Conservation (phyloP, 1,284 basidiomycete species). For the Tylopilus sp. region DNA sequence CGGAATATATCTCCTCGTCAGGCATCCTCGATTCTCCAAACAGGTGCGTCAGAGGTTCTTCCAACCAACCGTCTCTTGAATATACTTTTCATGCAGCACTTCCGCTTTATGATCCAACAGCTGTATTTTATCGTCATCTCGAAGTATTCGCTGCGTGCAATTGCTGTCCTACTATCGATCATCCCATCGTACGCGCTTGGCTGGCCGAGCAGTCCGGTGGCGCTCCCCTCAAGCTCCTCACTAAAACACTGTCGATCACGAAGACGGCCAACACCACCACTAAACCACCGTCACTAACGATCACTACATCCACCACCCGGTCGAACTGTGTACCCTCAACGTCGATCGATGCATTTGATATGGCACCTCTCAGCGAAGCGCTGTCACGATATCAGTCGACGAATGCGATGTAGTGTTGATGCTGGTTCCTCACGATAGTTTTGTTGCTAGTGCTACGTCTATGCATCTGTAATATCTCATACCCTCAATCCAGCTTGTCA, state of each 20-base stretch:
- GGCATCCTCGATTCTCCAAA: slow-evolving; percentile 39
- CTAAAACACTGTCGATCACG: slow-evolving; percentile 11
- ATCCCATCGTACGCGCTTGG: slow-evolving; percentile 41
- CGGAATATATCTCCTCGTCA: slow-evolving; percentile 34
- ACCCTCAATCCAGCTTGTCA: slow-evolving; percentile 8
- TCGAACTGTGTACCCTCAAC: slow-evolving; percentile 22
- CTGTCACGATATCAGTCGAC: slow-evolving; percentile 36
- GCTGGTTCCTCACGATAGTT: neutral
- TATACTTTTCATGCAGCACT: slow-evolving; percentile 37
- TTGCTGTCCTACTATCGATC: slow-evolving; percentile 38
- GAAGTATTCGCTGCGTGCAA: slow-evolving; percentile 46
- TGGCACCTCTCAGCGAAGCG: slow-evolving; percentile 38
- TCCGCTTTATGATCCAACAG: slow-evolving; percentile 53
- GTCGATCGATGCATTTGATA: slow-evolving; percentile 38
- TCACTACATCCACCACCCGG: slow-evolving; percentile 14
- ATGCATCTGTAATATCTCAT: slow-evolving; percentile 9
- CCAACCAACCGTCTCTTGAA: neutral
- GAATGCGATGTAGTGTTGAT: slow-evolving; percentile 10
- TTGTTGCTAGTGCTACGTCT: slow-evolving; percentile 6
- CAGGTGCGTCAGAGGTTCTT: slow-evolving; percentile 34
- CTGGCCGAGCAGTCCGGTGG: slow-evolving; percentile 30
- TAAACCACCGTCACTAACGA: slow-evolving; percentile 11
- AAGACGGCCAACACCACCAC: slow-evolving; percentile 7
- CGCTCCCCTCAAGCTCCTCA: slow-evolving; percentile 7
- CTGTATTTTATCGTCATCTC: slow-evolving; percentile 45